phyloP scores from a whole-genome alignment of 2,329 filamentous ascomycete species.

The Colletotrichum chrysophilum region DNA sequence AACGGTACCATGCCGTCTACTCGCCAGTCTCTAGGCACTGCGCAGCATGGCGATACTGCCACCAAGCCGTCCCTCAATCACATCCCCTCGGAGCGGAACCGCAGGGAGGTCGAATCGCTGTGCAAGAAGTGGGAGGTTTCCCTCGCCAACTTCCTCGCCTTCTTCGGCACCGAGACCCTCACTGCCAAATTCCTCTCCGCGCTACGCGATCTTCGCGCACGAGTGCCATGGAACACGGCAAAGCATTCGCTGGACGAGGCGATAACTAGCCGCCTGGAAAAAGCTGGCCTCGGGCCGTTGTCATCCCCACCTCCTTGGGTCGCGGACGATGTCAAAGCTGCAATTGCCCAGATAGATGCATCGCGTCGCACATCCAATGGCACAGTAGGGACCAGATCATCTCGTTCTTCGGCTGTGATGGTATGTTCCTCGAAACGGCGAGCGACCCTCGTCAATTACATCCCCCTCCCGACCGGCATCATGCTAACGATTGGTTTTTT shows the following conservation, averaged over 20 bases:
- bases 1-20: neutral
- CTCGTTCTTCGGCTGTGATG: neutral
- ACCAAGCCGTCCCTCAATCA: neutral
- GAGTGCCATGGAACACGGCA: neutral
- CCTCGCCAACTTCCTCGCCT: neutral
- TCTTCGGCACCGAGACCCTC: neutral
- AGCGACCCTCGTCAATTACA: neutral
- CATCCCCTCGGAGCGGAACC: neutral
- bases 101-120: neutral
- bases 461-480: neutral
- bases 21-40: neutral
- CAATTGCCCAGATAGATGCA: neutral
- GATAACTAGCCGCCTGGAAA: neutral
- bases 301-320: neutral
- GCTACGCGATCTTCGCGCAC: neutral
- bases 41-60: neutral
- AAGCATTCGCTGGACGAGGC: neutral
- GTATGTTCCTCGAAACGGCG: neutral
- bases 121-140: neutral
- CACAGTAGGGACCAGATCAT: neutral
- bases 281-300: neutral
- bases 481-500: neutral
- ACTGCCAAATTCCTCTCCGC: neutral
- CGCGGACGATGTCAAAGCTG: neutral
- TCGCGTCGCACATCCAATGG: neutral